phyloP scores from a whole-genome alignment of 2,329 filamentous ascomycete species.

The Sporothrix brasiliensis region DNA sequence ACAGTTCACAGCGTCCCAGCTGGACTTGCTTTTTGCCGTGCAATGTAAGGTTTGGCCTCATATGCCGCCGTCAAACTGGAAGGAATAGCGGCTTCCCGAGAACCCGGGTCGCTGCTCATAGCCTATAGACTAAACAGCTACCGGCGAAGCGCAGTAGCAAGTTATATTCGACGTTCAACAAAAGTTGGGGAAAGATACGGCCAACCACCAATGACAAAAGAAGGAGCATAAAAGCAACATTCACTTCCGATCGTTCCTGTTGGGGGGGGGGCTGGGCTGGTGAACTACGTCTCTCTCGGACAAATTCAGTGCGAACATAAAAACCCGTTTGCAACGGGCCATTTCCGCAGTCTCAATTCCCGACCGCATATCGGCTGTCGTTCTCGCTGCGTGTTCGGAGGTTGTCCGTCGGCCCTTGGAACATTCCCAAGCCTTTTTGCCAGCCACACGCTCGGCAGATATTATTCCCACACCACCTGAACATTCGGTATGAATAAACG shows the following conservation, averaged over 20 bases:
- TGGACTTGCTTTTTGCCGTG: slow-evolving; percentile 9
- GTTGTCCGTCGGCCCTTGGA: background rate
- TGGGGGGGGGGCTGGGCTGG: slow-evolving; percentile 1
- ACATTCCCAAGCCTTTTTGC: background rate
- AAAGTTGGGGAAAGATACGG: background rate
- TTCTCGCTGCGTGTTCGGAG: slow-evolving; percentile 23
- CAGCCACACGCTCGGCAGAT: slow-evolving; percentile 16
- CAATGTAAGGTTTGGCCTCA: slow-evolving; percentile 7
- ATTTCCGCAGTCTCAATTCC: slow-evolving; percentile 17
- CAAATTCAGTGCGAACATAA: background rate
- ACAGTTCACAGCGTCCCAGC: background rate
- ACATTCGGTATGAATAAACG: no score
- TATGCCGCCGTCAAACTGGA: background rate
- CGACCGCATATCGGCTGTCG: slow-evolving; percentile 10
- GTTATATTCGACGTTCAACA: background rate
- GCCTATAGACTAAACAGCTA: slow-evolving; percentile 3
- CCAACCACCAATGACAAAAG: background rate
- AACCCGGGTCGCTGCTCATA: slow-evolving; percentile 25
- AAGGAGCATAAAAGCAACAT: background rate
- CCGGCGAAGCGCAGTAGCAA: slow-evolving; percentile 10
- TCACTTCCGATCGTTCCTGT: slow-evolving; percentile 7
- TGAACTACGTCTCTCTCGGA: background rate
- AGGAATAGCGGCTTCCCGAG: slow-evolving; percentile 29
- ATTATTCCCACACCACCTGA: no score
- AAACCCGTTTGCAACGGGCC: background rate